Evolutionary conservation across 2,329 filamentous ascomycete genomes (phyloP).

Genomic region (Ophiosphaerella korrae): DNA sequence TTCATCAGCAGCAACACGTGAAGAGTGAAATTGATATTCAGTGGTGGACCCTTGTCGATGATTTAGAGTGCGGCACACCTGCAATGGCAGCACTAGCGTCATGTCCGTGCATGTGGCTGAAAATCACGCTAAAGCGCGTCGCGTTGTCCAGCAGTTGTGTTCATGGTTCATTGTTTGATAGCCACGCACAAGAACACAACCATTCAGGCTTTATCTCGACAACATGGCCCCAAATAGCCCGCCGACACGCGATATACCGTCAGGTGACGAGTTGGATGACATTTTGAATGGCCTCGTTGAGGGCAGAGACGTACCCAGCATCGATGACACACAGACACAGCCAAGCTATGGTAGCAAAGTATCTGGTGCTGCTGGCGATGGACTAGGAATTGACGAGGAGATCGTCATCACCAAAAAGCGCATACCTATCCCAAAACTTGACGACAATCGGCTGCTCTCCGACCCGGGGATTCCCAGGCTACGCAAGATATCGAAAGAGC

Average conservation of each 20-base stretch:
- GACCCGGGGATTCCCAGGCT: conserved; percentile 82
- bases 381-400: conserved; percentile 83
- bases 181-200: neutral
- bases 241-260: conserved; percentile 21
- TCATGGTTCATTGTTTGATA: neutral
- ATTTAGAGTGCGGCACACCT: conserved; percentile 15
- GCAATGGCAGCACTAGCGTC: conserved; percentile 6
- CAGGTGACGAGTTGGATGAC: conserved; percentile 63
- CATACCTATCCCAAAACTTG: conserved; percentile 81
- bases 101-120: conserved; percentile 16
- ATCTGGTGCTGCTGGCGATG: conserved; percentile 50
- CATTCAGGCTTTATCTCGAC: neutral
- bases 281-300: conserved; percentile 76
- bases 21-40: conserved; percentile 7
- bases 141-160: conserved; percentile 1
- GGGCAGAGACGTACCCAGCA: conserved; percentile 54
- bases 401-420: conserved; percentile 80
- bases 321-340: conserved; percentile 29
- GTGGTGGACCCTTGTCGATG: conserved; percentile 12
- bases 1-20: neutral
- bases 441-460: conserved; percentile 82
- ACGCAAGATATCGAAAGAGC: conserved; percentile 69
- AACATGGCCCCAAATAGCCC: conserved; percentile 29
- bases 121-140: conserved; percentile 20
- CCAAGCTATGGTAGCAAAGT: conserved; percentile 19